Percentiles rank a stretch among this genome's conserved stretches.
Conservation (phyloP, 352 stramenopile species). For the Thraustotheca clavata region DNA sequence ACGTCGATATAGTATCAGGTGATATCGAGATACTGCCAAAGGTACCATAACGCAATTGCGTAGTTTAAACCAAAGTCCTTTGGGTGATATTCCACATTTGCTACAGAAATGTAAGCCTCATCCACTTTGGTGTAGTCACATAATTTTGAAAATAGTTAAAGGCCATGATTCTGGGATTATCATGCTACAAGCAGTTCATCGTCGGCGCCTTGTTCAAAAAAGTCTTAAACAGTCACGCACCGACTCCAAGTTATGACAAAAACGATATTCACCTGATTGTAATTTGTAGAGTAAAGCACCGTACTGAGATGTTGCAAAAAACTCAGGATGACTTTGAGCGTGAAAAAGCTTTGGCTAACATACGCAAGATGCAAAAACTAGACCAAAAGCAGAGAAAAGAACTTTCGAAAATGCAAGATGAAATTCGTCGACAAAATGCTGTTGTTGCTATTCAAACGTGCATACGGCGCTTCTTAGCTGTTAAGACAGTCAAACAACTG, state of each 20-base stretch:
- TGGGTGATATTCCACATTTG: neutral
- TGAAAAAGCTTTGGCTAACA: neutral
- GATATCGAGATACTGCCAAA: neutral
- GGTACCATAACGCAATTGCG: neutral
- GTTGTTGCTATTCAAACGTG: neutral
- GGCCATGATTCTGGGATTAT: neutral
- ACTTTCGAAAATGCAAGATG: neutral
- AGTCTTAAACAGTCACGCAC: neutral
- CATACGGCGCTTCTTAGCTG: neutral
- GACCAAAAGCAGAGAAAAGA: slow-evolving; percentile 16
- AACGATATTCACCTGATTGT: neutral
- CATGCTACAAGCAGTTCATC: slow-evolving; percentile 15
- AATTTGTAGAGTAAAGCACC: neutral
- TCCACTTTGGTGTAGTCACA: neutral
- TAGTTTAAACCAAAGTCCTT: neutral
- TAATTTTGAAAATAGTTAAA: neutral
- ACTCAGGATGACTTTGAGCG: slow-evolving; percentile 14
- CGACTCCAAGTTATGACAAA: neutral
- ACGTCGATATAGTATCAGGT: slow-evolving; percentile 14
- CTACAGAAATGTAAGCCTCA: neutral
- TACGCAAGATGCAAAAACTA: neutral
- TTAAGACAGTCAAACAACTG: neutral
- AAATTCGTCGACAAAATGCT: neutral
- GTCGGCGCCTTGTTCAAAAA: slow-evolving; percentile 13
- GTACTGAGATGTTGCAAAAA: slow-evolving; percentile 3